Conservation (phyloP, 257 asterid species). For the Sherardia arvensis region DNA sequence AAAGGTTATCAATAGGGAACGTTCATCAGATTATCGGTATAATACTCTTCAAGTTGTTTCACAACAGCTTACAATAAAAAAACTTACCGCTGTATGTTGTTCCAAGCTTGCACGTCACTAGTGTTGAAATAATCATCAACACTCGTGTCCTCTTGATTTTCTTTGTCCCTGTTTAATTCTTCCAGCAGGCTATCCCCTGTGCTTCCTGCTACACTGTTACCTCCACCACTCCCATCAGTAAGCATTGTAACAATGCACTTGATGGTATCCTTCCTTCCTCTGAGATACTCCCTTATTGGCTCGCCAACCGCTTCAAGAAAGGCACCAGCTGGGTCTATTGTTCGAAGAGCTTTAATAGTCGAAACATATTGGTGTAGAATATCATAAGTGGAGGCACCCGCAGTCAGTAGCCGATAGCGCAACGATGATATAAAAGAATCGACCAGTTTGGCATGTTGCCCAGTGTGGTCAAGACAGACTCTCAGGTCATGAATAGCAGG, state of each 20-base stretch:
- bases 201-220: conserved; percentile 64
- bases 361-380: conserved; percentile 89
- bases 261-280: conserved; percentile 92
- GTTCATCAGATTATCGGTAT: neutral
- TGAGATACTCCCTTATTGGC: conserved; percentile 91
- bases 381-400: conserved; percentile 98
- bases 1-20: conserved; percentile 3
- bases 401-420: conserved; percentile 81
- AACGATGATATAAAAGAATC: conserved; percentile 88
- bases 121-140: conserved; percentile 63
- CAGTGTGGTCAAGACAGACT: conserved; percentile 85
- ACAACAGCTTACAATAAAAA: conserved; percentile 5
- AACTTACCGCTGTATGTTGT: conserved; percentile 64
- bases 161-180: conserved; percentile 94
- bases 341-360: conserved; percentile 92
- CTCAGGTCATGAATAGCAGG: conserved; percentile 94
- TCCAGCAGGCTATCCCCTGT: conserved; percentile 96
- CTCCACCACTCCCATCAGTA: conserved; percentile 90
- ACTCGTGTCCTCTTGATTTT: conserved; percentile 68
- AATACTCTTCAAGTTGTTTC: neutral
- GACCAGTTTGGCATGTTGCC: conserved; percentile 94
- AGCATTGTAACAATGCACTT: conserved; percentile 98
- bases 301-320: conserved; percentile 98
- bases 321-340: conserved; percentile 95
- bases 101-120: conserved; percentile 96